Evolutionary conservation across 305 asterid genomes (phyloP).

Genomic region (Rubia tinctorum): DNA sequence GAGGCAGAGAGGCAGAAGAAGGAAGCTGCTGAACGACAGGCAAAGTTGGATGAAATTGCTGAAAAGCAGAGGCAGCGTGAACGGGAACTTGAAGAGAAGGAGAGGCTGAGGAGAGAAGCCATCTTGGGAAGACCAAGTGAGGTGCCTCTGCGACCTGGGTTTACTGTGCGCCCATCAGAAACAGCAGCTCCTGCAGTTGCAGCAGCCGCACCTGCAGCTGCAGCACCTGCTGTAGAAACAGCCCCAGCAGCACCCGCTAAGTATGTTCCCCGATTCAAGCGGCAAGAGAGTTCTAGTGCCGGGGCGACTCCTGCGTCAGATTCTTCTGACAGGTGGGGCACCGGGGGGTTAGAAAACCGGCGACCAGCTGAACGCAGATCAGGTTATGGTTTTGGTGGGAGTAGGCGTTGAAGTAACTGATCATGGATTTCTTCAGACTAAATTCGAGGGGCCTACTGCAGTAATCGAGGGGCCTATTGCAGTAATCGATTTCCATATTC

Average conservation of each 20-base stretch:
- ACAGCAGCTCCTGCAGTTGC: constrained; percentile 33
- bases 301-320: constrained; percentile 47
- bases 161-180: constrained; percentile 29
- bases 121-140: constrained; percentile 44
- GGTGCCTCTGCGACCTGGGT: constrained; percentile 28
- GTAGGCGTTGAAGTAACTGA: constrained; percentile 18
- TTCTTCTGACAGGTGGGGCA: constrained; percentile 43
- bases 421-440: not conserved
- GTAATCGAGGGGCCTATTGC: not conserved
- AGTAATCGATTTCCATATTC: constrained; percentile 6
- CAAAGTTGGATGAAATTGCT: constrained; percentile 83
- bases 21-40: constrained; percentile 79
- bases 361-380: constrained; percentile 42
- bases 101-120: constrained; percentile 52
- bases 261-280: constrained; percentile 55
- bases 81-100: constrained; percentile 77
- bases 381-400: constrained; percentile 28
- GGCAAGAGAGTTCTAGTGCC: constrained; percentile 21
- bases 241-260: constrained; percentile 35
- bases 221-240: constrained; percentile 30
- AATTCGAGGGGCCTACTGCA: too few relatives aligned
- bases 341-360: constrained; percentile 40
- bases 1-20: constrained; percentile 86
- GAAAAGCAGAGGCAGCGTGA: constrained; percentile 84
- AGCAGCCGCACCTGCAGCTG: constrained; percentile 25